A percentile compares a stretch with the other conserved stretches of the same genome.
phyloP scores from a whole-genome alignment of 1,284 basidiomycete species.

The Puccinia triticina region DNA sequence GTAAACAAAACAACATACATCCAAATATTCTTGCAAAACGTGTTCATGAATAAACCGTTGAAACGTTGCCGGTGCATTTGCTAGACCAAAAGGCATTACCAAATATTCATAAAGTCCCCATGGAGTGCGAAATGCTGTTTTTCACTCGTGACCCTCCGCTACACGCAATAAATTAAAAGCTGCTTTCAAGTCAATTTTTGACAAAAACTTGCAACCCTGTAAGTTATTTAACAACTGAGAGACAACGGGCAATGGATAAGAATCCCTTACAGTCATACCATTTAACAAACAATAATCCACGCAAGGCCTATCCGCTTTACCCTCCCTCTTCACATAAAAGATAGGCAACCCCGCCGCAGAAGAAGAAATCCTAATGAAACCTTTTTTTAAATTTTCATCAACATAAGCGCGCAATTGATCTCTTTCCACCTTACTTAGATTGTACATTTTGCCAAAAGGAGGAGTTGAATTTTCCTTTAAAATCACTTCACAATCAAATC shows the following conservation, averaged over 20 bases:
- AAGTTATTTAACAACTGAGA: slow-evolving; percentile 52
- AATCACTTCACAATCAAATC: too few relatives aligned
- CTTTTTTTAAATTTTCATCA: too few relatives aligned
- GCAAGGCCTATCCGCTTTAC: too few relatives aligned
- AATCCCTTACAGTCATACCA: slow-evolving; percentile 47
- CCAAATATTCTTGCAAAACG: slow-evolving; percentile 57
- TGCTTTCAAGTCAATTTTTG: slow-evolving; percentile 53
- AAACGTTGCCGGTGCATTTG: slow-evolving; percentile 61
- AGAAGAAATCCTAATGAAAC: too few relatives aligned
- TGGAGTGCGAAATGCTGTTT: slow-evolving; percentile 53
- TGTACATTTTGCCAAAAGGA: too few relatives aligned
- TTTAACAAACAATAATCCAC: too few relatives aligned
- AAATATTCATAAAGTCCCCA: slow-evolving; percentile 51
- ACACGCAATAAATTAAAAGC: slow-evolving; percentile 53
- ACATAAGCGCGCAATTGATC: too few relatives aligned
- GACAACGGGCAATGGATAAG: slow-evolving; percentile 53
- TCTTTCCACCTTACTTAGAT: too few relatives aligned
- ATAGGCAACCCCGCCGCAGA: too few relatives aligned
- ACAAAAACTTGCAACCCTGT: slow-evolving; percentile 48
- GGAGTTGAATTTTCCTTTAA: too few relatives aligned
- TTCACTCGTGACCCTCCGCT: slow-evolving; percentile 52
- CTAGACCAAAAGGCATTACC: too few relatives aligned
- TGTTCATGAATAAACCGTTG: slow-evolving; percentile 56
- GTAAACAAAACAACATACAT: slow-evolving; percentile 57
- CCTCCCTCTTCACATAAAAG: too few relatives aligned